Evolutionary conservation across 495 filamentous ascomycete species (phyloP).

Genomic region (Neurospora intermedia): DNA sequence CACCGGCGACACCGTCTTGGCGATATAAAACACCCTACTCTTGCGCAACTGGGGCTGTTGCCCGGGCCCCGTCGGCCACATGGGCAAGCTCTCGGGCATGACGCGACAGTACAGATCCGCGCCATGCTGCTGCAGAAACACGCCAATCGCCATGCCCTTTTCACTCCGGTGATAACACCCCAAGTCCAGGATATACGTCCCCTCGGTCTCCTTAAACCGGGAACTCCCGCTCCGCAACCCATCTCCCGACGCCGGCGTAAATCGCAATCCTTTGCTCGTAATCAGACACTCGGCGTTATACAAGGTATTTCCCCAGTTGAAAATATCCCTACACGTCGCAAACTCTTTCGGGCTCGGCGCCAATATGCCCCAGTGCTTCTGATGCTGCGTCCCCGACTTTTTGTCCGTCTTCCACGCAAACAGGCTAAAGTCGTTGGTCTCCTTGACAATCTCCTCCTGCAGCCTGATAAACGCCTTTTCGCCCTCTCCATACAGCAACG

Average conservation of each 20-base stretch:
- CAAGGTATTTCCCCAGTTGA: conserved; percentile 3
- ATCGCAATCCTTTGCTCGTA: conserved; percentile 9
- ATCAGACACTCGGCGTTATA: conserved; percentile 10
- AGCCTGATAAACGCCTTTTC: conserved; percentile 10
- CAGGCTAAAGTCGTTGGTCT: conserved; percentile 6
- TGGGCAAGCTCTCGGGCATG: background rate
- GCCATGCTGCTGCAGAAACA: conserved; percentile 14
- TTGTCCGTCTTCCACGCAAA: conserved; percentile 6
- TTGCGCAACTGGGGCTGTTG: background rate
- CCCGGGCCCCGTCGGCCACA: background rate
- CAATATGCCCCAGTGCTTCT: conserved; percentile 9
- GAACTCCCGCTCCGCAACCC: background rate
- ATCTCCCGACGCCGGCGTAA: conserved; percentile 5
- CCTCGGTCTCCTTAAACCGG: background rate
- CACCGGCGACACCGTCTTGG: conserved; percentile 10
- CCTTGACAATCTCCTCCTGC: conserved; percentile 13
- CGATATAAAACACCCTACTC: conserved; percentile 8
- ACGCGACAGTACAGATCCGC: conserved; percentile 14
- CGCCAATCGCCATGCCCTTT: conserved; percentile 1
- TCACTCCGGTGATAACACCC: conserved; percentile 1
- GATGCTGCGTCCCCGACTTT: background rate
- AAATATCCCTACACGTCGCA: background rate
- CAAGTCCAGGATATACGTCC: conserved; percentile 11
- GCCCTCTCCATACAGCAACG: conserved; percentile 13
- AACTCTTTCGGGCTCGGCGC: conserved; percentile 7